Conservation (phyloP, 2,329 filamentous ascomycete species). For the Aspergillus carbonarius region DNA sequence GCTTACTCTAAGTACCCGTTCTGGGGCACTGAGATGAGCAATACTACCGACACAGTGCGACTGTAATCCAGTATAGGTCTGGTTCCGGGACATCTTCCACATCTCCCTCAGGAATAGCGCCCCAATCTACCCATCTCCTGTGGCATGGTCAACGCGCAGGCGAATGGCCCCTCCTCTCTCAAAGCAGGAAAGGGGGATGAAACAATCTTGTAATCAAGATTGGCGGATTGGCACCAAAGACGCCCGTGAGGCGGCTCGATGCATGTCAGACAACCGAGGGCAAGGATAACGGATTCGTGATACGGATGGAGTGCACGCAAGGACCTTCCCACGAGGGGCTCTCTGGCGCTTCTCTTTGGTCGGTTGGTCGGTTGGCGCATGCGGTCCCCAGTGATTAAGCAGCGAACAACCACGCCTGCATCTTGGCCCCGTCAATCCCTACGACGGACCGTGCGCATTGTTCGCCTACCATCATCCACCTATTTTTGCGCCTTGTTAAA, state of each 20-base stretch:
- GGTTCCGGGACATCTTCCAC: background rate
- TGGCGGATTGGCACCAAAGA: background rate
- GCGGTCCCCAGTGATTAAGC: background rate
- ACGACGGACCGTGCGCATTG: background rate
- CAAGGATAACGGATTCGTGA: background rate
- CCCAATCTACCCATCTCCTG: background rate
- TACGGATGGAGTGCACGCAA: background rate
- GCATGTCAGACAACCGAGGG: constrained; percentile 10
- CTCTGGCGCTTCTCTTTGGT: constrained; percentile 1
- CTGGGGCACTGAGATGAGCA: background rate
- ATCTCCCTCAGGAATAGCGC: background rate
- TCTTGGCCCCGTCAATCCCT: background rate
- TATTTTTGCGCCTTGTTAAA: background rate
- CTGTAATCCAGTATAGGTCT: background rate
- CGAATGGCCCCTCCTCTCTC: background rate
- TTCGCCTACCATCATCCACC: background rate
- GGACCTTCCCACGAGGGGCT: constrained; percentile 3
- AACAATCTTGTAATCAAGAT: background rate
- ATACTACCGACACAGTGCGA: background rate
- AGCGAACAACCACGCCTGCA: background rate
- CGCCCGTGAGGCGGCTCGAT: constrained; percentile 3
- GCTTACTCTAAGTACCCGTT: background rate
- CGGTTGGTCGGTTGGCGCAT: background rate
- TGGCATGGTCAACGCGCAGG: background rate
- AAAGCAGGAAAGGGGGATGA: background rate